Percentiles rank a stretch among this genome's conserved stretches.
Evolutionary conservation across 305 asterid genomes (phyloP).

Genomic region (Solanum hybrid): DNA sequence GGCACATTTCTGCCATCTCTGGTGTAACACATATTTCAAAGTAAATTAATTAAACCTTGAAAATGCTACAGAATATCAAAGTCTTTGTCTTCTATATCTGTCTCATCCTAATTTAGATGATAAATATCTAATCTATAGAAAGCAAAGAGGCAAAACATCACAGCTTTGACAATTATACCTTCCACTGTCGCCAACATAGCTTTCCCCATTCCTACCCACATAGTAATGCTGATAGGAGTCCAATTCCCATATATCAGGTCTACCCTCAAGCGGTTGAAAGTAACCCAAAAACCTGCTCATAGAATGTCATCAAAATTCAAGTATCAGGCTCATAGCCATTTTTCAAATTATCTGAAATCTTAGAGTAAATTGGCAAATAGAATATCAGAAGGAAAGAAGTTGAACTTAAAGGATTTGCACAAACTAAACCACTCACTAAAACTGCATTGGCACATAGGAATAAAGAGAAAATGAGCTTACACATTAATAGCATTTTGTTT

Average conservation of each 20-base stretch:
- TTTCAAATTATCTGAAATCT: neutral
- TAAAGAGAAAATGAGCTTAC: conserved; percentile 34
- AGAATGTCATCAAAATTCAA: conserved; percentile 11
- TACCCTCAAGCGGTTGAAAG: conserved; percentile 78
- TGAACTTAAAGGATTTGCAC: neutral
- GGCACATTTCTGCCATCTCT: neutral
- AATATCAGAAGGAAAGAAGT: neutral
- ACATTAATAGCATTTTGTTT: conserved; percentile 89
- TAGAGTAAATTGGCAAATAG: neutral
- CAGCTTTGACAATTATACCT: conserved; percentile 30
- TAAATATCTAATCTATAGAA: neutral
- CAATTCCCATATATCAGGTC: conserved; percentile 91
- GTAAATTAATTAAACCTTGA: neutral
- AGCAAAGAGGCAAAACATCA: neutral
- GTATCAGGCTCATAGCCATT: neutral
- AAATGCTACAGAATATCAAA: neutral
- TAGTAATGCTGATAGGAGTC: conserved; percentile 58
- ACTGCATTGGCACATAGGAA: neutral
- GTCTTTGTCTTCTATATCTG: neutral
- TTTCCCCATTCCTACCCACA: conserved; percentile 45
- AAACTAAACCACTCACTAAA: neutral
- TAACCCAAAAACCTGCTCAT: conserved; percentile 80
- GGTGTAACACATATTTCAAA: neutral
- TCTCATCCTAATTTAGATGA: neutral
- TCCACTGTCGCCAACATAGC: conserved; percentile 30